Percentiles rank a stretch among this genome's conserved stretches.
phyloP scores from a whole-genome alignment of 2,329 filamentous ascomycete species.

The Colletotrichum sp. region DNA sequence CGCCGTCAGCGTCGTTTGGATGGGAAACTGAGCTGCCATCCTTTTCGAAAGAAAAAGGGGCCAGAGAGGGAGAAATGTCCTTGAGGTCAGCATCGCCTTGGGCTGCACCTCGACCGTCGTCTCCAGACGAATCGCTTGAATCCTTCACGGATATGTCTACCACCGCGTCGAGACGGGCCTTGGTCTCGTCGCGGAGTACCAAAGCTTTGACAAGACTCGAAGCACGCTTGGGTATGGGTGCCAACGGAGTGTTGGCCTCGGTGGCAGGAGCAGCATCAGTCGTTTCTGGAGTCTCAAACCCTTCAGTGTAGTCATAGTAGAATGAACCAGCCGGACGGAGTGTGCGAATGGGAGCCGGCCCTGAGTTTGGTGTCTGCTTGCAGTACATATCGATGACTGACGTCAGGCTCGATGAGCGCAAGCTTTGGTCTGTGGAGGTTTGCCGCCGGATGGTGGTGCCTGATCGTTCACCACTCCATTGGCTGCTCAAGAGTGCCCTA shows the following conservation, averaged over 20 bases:
- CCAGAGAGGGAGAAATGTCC: neutral
- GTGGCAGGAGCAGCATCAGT: neutral
- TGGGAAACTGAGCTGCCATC: neutral
- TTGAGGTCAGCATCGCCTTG: neutral
- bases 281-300: conserved; percentile 42
- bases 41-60: neutral
- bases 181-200: conserved; percentile 28
- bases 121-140: conserved; percentile 15
- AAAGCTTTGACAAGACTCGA: conserved; percentile 26
- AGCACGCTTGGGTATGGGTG: conserved; percentile 33
- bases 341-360: conserved; percentile 25
- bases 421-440: conserved; percentile 38
- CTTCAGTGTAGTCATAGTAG: conserved; percentile 60
- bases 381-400: conserved; percentile 56
- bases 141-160: conserved; percentile 20
- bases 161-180: conserved; percentile 16
- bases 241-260: conserved; percentile 27
- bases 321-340: conserved; percentile 38
- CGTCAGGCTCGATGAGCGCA: conserved; percentile 52
- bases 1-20: no score
- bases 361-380: conserved; percentile 27
- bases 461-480: conserved; percentile 24
- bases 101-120: neutral
- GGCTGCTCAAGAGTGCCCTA: conserved; percentile 18
- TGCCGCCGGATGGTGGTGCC: conserved; percentile 35